phyloP scores from a whole-genome alignment of 176 grass and related monocot genomes.

The Cenchrus purpureus region DNA sequence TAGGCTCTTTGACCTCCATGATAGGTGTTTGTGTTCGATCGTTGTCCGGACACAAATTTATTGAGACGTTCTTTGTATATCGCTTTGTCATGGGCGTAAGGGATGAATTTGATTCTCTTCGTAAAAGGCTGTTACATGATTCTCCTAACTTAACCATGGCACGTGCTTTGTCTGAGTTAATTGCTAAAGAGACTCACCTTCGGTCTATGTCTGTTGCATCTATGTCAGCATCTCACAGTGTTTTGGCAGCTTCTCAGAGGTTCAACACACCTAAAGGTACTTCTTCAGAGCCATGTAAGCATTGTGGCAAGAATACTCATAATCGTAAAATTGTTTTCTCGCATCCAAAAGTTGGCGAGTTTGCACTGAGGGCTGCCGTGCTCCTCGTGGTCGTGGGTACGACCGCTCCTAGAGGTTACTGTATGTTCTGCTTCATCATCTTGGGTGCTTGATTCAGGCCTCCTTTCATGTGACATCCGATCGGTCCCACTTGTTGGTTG shows the following conservation, averaged over 20 bases:
- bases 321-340: background rate
- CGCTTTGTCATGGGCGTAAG: background rate
- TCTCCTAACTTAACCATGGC: background rate
- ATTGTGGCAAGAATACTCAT: background rate
- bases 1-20: too few relatives aligned
- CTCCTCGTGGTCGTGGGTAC: background rate
- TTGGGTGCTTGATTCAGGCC: background rate
- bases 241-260: background rate
- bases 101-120: background rate
- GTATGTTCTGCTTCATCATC: background rate
- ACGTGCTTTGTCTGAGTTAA: background rate
- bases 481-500: background rate
- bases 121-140: background rate
- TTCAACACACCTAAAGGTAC: background rate
- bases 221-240: background rate
- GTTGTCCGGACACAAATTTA: background rate
- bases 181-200: background rate
- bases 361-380: background rate
- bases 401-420: background rate
- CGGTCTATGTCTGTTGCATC: background rate
- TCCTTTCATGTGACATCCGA: slow-evolving; percentile 3
- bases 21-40: too few relatives aligned
- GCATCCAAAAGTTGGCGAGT: background rate
- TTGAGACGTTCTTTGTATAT: background rate
- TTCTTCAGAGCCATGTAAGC: background rate